phyloP scores from a whole-genome alignment of 2,329 filamentous ascomycete species.

The Pyricularia grisea region DNA sequence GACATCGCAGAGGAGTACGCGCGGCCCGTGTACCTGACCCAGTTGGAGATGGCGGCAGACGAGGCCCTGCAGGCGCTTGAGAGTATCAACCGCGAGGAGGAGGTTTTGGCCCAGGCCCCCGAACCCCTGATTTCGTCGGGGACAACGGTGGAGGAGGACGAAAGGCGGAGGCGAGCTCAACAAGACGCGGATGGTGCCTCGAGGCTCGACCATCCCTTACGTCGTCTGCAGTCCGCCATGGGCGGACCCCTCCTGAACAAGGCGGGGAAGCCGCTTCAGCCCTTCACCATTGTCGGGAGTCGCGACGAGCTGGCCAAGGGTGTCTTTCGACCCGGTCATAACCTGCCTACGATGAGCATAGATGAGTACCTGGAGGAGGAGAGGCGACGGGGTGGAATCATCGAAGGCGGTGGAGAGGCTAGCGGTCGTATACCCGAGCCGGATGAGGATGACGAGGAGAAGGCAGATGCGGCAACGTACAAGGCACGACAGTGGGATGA shows the following conservation, averaged over 20 bases:
- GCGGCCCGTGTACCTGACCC: slow-evolving; percentile 67
- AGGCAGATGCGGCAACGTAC: slow-evolving; percentile 79
- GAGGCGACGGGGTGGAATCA: slow-evolving; percentile 71
- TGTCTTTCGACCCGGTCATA: slow-evolving; percentile 87
- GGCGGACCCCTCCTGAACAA: slow-evolving; percentile 65
- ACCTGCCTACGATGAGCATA: slow-evolving; percentile 92
- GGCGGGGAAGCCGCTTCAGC: slow-evolving; percentile 77
- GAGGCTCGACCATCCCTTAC: slow-evolving; percentile 58
- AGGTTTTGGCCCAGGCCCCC: slow-evolving; percentile 71
- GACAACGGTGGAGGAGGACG: slow-evolving; percentile 27
- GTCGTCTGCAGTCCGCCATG: slow-evolving; percentile 31
- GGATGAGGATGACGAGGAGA: slow-evolving; percentile 86
- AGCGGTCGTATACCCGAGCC: slow-evolving; percentile 59
- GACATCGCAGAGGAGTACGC: slow-evolving; percentile 77
- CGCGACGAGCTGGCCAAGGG: slow-evolving; percentile 67
- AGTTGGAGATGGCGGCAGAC: slow-evolving; percentile 64
- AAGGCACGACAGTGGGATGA: slow-evolving; percentile 96
- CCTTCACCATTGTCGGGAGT: slow-evolving; percentile 76
- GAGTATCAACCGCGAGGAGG: slow-evolving; percentile 71
- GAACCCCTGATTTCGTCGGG: slow-evolving; percentile 27
- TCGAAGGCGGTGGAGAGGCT: slow-evolving; percentile 79
- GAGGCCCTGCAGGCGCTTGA: slow-evolving; percentile 83
- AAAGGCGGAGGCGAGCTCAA: slow-evolving; percentile 24
- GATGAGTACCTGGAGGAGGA: slow-evolving; percentile 97
- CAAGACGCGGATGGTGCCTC: slow-evolving; percentile 53